Percentiles rank a stretch among this genome's conserved stretches.
phyloP scores from a whole-genome alignment of 208 protist species.

The Strigomonas oncopelti region DNA sequence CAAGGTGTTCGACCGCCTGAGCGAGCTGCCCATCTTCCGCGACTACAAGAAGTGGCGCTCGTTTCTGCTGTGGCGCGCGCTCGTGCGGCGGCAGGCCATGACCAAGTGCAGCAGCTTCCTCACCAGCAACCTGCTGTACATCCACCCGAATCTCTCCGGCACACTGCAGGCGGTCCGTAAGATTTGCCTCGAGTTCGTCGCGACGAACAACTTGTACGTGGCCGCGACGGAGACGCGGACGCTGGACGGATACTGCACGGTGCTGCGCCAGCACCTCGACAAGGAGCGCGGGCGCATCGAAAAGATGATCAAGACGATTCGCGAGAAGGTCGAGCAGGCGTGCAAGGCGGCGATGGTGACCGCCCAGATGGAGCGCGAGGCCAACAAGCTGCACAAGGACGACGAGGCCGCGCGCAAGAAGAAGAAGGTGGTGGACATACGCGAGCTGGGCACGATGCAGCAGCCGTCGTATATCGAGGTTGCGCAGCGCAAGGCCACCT shows the following conservation, averaged over 20 bases:
- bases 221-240: constrained; percentile 67
- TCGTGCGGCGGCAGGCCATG: constrained; percentile 84
- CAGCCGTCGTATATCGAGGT: constrained; percentile 92
- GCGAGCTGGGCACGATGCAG: constrained; percentile 79
- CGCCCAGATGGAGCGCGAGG: constrained; percentile 78
- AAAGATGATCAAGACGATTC: constrained; percentile 81
- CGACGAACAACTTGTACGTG: constrained; percentile 65
- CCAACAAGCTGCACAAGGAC: constrained; percentile 54
- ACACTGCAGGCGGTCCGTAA: constrained; percentile 75
- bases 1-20: constrained; percentile 85
- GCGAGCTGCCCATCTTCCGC: constrained; percentile 87
- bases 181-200: constrained; percentile 75
- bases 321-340: constrained; percentile 84
- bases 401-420: constrained; percentile 66
- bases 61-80: constrained; percentile 90
- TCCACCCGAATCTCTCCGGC: constrained; percentile 81
- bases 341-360: constrained; percentile 90
- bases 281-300: constrained; percentile 61
- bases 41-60: constrained; percentile 93
- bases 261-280: constrained; percentile 51
- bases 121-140: constrained; percentile 81
- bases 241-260: constrained; percentile 63
- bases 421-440: constrained; percentile 75
- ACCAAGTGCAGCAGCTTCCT: constrained; percentile 76
- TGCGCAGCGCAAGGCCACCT: constrained; percentile 88